phyloP scores from a whole-genome alignment of 2,329 filamentous ascomycete species.

The Xenoacremonium recifei region DNA sequence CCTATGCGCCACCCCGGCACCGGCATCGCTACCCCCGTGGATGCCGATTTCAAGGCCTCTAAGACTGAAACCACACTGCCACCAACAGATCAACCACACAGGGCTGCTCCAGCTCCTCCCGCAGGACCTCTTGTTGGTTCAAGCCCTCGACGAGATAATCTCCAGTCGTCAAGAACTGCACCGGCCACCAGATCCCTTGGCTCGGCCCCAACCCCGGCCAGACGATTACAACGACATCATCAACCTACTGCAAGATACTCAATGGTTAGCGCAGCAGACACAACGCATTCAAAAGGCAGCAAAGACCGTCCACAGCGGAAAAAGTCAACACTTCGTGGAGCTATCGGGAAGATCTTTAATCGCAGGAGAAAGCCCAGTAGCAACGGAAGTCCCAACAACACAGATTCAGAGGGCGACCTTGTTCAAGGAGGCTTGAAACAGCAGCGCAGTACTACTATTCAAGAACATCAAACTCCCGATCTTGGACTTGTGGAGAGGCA shows the following conservation, averaged over 20 bases:
- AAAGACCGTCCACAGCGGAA: slow-evolving; percentile 46
- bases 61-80: slow-evolving; percentile 10
- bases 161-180: slow-evolving; percentile 11
- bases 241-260: slow-evolving; percentile 46
- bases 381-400: slow-evolving; percentile 18
- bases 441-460: slow-evolving; percentile 17
- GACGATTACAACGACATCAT: slow-evolving; percentile 10
- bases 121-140: slow-evolving; percentile 8
- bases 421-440: slow-evolving; percentile 24
- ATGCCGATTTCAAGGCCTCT: slow-evolving; percentile 21
- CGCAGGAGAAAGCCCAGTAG: slow-evolving; percentile 48
- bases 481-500: slow-evolving; percentile 16
- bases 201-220: slow-evolving; percentile 11
- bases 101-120: slow-evolving; percentile 6
- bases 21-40: slow-evolving; percentile 33
- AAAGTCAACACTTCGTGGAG: slow-evolving; percentile 56
- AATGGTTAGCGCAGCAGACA: slow-evolving; percentile 39
- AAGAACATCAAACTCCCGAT: slow-evolving; percentile 13
- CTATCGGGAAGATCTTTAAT: slow-evolving; percentile 58
- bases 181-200: slow-evolving; percentile 9
- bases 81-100: slow-evolving; percentile 10
- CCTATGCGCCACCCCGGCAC: slow-evolving; percentile 45
- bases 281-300: slow-evolving; percentile 17
- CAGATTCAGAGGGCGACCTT: slow-evolving; percentile 19
- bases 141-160: slow-evolving; percentile 15